phyloP scores from a whole-genome alignment of 2,329 filamentous ascomycete genomes.

The Exophiala calicioides region DNA sequence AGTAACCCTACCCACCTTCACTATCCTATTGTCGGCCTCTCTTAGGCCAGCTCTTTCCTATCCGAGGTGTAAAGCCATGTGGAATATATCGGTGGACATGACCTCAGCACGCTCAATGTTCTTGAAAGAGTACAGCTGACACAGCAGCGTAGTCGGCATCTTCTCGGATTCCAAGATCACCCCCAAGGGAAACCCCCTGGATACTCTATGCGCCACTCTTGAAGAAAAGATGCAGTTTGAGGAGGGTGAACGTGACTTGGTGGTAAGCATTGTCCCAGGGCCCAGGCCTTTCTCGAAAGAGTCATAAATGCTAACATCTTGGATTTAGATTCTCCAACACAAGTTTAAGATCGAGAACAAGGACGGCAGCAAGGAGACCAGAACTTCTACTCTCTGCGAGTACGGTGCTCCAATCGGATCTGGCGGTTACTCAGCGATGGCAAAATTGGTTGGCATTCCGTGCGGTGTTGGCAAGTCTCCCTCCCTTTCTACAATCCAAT shows the following conservation, averaged over 20 bases:
- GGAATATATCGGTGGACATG: neutral
- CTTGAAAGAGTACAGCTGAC: constrained; percentile 4
- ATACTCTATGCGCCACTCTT: constrained; percentile 85
- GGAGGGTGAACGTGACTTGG: constrained; percentile 78
- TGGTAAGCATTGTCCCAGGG: constrained; percentile 38
- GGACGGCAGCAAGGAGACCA: constrained; percentile 74
- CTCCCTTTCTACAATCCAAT: too few species aligned
- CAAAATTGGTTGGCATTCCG: constrained; percentile 62
- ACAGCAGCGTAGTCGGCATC: constrained; percentile 44
- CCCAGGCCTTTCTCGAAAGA: neutral
- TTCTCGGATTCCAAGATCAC: constrained; percentile 70
- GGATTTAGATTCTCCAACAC: constrained; percentile 52
- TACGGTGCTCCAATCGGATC: constrained; percentile 69
- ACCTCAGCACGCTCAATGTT: neutral
- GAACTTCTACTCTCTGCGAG: constrained; percentile 78
- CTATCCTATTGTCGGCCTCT: neutral
- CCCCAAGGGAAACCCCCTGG: constrained; percentile 76
- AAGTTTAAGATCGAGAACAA: constrained; percentile 79
- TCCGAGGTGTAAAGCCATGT: neutral
- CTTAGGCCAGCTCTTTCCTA: neutral
- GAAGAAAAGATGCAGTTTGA: constrained; percentile 91
- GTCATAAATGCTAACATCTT: neutral
- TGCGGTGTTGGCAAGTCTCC: too few species aligned
- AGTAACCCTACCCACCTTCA: too few species aligned
- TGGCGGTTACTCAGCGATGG: constrained; percentile 77